phyloP scores from a whole-genome alignment of 192 early-diverging fungal genomes.

The Backusella westeae region DNA sequence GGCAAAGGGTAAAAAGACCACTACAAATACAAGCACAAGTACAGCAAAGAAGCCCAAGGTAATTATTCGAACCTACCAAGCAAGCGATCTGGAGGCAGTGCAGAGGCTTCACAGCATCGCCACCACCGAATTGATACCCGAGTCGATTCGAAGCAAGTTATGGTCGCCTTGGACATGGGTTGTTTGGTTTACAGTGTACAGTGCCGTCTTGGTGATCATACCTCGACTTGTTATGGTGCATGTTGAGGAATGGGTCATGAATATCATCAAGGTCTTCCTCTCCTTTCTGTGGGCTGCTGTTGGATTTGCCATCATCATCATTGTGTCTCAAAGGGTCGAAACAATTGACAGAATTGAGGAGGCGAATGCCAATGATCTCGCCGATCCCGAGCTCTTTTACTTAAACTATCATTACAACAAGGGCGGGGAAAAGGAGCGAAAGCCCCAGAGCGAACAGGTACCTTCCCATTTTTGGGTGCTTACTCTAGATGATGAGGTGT shows the following conservation, averaged over 20 bases:
- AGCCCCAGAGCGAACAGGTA: conserved; percentile 7
- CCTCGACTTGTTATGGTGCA: neutral
- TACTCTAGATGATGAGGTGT: conserved; percentile 20
- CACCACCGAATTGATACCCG: conserved; percentile 21
- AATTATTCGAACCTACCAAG: conserved; percentile 26
- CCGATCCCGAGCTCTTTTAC: conserved; percentile 31
- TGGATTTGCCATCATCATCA: conserved; percentile 22
- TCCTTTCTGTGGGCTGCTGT: conserved; percentile 10
- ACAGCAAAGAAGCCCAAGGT: neutral
- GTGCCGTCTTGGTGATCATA: conserved; percentile 2
- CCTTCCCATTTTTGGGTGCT: conserved; percentile 37
- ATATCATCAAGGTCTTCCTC: neutral
- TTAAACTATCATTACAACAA: conserved; percentile 22
- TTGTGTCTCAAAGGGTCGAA: conserved; percentile 21
- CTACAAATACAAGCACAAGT: neutral
- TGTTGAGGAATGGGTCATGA: conserved; percentile 2
- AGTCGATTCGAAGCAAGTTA: conserved; percentile 21
- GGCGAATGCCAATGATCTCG: conserved; percentile 21
- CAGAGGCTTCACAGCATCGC: conserved; percentile 14
- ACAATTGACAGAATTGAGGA: conserved; percentile 18
- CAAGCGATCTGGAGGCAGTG: conserved; percentile 24
- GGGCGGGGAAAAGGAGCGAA: conserved; percentile 11
- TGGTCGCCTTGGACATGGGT: conserved; percentile 18
- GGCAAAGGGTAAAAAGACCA: conserved; percentile 1
- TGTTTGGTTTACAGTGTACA: conserved; percentile 10